Percentiles rank a stretch among this genome's conserved stretches.
Evolutionary conservation across 495 filamentous ascomycete genomes (phyloP).

Genomic region (Lichenothelia convexa): DNA sequence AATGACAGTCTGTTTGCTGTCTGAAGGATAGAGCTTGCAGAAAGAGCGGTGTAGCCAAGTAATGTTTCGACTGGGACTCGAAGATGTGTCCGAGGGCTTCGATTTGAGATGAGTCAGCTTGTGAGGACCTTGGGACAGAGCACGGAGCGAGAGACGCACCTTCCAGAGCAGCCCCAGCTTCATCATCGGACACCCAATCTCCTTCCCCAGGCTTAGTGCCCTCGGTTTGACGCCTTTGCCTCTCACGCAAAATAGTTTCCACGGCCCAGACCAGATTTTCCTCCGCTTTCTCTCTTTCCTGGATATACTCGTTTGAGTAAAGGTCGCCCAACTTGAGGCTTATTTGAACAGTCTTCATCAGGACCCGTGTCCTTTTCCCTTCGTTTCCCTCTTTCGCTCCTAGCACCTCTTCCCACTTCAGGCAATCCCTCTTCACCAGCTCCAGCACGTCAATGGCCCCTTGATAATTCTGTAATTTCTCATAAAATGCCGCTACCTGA

Average conservation of each 20-base stretch:
- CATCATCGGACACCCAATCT: slow-evolving; percentile 53
- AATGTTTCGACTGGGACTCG: slow-evolving; percentile 43
- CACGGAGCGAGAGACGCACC: slow-evolving; percentile 22
- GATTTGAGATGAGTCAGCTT: slow-evolving; percentile 2
- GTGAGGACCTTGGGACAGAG: not conserved
- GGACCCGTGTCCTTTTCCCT: slow-evolving; percentile 45
- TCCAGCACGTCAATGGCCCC: slow-evolving; percentile 60
- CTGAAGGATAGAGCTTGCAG: slow-evolving; percentile 57
- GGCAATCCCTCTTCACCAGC: slow-evolving; percentile 38
- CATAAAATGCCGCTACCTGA: slow-evolving; percentile 56
- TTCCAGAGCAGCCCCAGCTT: slow-evolving; percentile 56
- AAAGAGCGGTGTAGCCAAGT: slow-evolving; percentile 73
- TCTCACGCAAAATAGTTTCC: slow-evolving; percentile 58
- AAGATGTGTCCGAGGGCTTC: slow-evolving; percentile 57
- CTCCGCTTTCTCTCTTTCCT: slow-evolving; percentile 47
- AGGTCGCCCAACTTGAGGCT: slow-evolving; percentile 68
- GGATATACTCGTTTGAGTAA: slow-evolving; percentile 42
- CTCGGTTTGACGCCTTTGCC: slow-evolving; percentile 41
- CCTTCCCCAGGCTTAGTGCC: slow-evolving; percentile 45
- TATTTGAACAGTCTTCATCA: slow-evolving; percentile 55
- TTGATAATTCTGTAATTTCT: slow-evolving; percentile 46
- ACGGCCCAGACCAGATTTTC: slow-evolving; percentile 63
- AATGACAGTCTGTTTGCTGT: slow-evolving; percentile 40
- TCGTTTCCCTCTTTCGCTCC: slow-evolving; percentile 22
- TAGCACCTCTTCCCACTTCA: slow-evolving; percentile 38